A percentile compares a stretch with the other conserved stretches of the same genome.
These are phyloP conservation scores for Beauveria sp. DNA, from an alignment of 2,329 filamentous ascomycete genomes.

Conservation along the genomic window DNA sequence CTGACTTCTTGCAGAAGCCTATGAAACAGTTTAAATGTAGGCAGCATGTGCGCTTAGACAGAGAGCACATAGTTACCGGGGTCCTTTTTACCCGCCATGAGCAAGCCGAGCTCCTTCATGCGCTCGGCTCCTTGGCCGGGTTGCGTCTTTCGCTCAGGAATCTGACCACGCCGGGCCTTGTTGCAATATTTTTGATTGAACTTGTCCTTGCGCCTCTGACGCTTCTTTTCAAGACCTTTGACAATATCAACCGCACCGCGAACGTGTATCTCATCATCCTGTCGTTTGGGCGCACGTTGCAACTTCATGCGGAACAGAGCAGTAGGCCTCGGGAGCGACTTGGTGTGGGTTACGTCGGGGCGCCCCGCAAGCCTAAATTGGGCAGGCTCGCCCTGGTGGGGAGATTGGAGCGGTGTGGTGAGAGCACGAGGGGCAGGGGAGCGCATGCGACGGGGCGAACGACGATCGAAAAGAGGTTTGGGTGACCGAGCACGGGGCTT, in stretches of 20 bases:
- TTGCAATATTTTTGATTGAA: slow-evolving; percentile 84
- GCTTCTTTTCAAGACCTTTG: slow-evolving; percentile 90
- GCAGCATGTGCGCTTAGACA: slow-evolving; percentile 37
- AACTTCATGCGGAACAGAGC: slow-evolving; percentile 55
- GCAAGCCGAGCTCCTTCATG: slow-evolving; percentile 74
- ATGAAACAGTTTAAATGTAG: slow-evolving; percentile 2
- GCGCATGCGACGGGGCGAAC: slow-evolving; percentile 62
- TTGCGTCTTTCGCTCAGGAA: slow-evolving; percentile 56
- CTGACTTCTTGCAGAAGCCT: background rate
- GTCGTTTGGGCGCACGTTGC: slow-evolving; percentile 28
- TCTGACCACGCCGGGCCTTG: slow-evolving; percentile 63
- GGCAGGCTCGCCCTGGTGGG: slow-evolving; percentile 30
- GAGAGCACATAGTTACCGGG: slow-evolving; percentile 72
- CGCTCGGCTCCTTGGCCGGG: slow-evolving; percentile 85
- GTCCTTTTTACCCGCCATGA: slow-evolving; percentile 74
- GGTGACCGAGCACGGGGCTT: slow-evolving; percentile 36
- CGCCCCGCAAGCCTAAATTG: slow-evolving; percentile 39
- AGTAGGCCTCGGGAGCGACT: slow-evolving; percentile 75
- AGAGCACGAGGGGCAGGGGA: slow-evolving; percentile 58
- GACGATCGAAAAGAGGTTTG: slow-evolving; percentile 50
- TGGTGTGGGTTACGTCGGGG: slow-evolving; percentile 66
- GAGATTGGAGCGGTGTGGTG: slow-evolving; percentile 29
- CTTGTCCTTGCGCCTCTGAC: slow-evolving; percentile 87
- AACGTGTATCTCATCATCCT: slow-evolving; percentile 52
- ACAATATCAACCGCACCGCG: slow-evolving; percentile 97